phyloP scores from a whole-genome alignment of 345 rosid genomes.

The Trapa bicornis region DNA sequence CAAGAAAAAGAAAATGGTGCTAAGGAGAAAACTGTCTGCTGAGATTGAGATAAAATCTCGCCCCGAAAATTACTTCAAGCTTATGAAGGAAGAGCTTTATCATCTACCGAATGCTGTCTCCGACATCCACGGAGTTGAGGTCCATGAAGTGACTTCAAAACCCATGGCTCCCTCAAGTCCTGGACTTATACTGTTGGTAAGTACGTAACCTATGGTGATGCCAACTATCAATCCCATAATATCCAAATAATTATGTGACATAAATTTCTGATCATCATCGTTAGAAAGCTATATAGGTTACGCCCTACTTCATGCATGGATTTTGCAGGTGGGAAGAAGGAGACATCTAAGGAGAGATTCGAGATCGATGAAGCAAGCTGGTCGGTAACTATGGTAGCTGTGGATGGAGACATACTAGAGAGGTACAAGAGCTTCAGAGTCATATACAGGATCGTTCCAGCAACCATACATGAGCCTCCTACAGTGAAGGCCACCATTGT shows the following conservation, averaged over 20 bases:
- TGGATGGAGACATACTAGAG: constrained; percentile 21
- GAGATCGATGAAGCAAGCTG: constrained; percentile 20
- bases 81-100: constrained; percentile 9
- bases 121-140: constrained; percentile 9
- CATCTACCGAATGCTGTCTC: constrained; percentile 16
- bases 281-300: no score
- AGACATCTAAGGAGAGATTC: constrained; percentile 17
- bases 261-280: no score
- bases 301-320: no score
- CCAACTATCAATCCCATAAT: no score
- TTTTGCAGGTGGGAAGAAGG: constrained; percentile 14
- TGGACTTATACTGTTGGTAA: constrained; percentile 25
- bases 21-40: constrained; percentile 17
- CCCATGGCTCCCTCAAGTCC: constrained; percentile 15
- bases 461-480: no score
- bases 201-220: no score
- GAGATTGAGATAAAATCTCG: constrained; percentile 19
- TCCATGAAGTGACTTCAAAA: constrained; percentile 24
- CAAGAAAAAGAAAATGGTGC: background rate
- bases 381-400: constrained; percentile 1
- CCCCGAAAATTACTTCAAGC: constrained; percentile 10
- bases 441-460: constrained; percentile 5
- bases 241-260: no score
- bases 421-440: constrained; percentile 16
- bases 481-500: background rate